Conservation (phyloP, 1,284 basidiomycete genomes). For the Marasmius fiardii region DNA sequence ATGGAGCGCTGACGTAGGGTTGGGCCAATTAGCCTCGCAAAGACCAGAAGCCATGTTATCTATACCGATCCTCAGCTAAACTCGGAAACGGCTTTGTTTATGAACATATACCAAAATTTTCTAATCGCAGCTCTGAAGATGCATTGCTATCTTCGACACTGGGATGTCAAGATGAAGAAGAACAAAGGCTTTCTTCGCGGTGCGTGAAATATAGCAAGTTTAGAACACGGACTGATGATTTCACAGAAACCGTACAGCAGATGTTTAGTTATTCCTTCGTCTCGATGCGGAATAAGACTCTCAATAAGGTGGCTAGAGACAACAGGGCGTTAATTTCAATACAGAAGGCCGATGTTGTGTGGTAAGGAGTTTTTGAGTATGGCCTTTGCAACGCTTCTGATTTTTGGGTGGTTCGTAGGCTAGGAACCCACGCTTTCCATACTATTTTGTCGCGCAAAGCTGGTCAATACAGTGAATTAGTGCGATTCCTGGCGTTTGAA, state of each 20-base stretch:
- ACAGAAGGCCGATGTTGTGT: conserved; percentile 52
- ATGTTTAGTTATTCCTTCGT: conserved; percentile 55
- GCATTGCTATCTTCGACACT: conserved; percentile 73
- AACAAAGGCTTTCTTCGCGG: conserved; percentile 51
- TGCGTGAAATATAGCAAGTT: conserved; percentile 27
- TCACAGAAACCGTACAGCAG: conserved; percentile 53
- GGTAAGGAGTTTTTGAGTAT: conserved; percentile 42
- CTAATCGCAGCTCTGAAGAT: conserved; percentile 88
- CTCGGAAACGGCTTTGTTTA: conserved; percentile 54
- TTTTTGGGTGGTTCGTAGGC: conserved; percentile 41
- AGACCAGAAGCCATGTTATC: conserved; percentile 66
- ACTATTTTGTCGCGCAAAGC: conserved; percentile 58
- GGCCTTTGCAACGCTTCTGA: background rate
- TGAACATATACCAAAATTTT: conserved; percentile 88
- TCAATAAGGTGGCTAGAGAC: conserved; percentile 38
- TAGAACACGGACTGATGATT: background rate
- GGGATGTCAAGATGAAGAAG: conserved; percentile 43
- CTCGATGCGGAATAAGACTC: conserved; percentile 46
- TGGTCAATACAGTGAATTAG: conserved; percentile 41
- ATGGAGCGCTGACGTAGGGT: background rate
- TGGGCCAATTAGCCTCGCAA: conserved; percentile 49
- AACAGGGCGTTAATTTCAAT: conserved; percentile 37
- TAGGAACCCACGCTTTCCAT: conserved; percentile 79
- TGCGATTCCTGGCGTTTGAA: conserved; percentile 49
- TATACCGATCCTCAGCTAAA: conserved; percentile 81